Base-by-base conservation (phyloP, 257 asterid genomes). In the Ilex asprella region DNA sequence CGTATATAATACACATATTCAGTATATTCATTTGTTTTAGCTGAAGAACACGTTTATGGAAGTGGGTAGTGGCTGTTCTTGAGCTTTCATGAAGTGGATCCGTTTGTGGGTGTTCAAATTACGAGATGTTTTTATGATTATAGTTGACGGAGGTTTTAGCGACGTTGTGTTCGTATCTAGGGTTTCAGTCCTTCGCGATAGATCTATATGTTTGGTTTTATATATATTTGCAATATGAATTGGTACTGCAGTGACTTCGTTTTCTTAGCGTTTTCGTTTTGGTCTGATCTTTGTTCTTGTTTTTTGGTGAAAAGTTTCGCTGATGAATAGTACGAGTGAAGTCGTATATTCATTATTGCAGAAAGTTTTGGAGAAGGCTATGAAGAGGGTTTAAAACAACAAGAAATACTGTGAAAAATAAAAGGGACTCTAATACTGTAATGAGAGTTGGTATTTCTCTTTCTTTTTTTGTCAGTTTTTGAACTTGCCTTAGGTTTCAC, bases 171-270 rank as follows among this genome's bases (percentile, higher is more conserved):
- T 55, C 39, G 62, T 35, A 56, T 61, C 70, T 78, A 76, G 86
- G 86, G 86, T 80, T 78, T 68, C 49, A 10, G 63, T 59, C 60
- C 64, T 73, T 66, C 61, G 35, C 56, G 63, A 67, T 67, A 69
- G 30, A 31, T 46, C 27, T 21, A 21, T 16, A 39, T 47, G 52
- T 53, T 49, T 27, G 13, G 60, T 46, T 56, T 72, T 72, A 65
- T 70, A 30, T 61, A 47, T 2, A 30, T 10, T n/a, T 55, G 16
- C 12, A 6, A 21, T 35, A 8, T 4, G 41, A 35, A 35, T 35
- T 35, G 5, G 41, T 35, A 35, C 7, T 35, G 5, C 41, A 35
- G 8, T 35, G 41, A 35, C 41, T 46, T 16, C 47, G 35, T 31
- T 49, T 66, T 60, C n/a, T 54, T 63, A 49, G 56, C 61, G 63